A percentile compares a stretch with the other conserved stretches of the same genome.
Evolutionary conservation across 129 eudicot genomes (phyloP).

Genomic region (Oenanthe sinensis): DNA sequence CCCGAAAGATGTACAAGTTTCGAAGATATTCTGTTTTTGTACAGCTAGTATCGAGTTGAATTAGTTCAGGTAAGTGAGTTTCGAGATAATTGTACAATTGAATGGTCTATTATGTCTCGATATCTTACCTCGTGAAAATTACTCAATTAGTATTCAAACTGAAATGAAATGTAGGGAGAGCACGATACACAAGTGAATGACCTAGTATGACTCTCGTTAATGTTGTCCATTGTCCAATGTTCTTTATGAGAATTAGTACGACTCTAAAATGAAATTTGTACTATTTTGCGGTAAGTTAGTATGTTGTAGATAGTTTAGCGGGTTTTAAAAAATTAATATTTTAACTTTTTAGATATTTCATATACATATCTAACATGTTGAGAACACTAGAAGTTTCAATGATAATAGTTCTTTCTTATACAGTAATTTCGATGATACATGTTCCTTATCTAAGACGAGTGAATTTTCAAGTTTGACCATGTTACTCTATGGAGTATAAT

Average conservation of each 20-base stretch:
- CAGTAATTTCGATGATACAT: background rate
- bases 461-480: background rate
- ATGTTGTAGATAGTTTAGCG: background rate
- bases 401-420: background rate
- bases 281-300: background rate
- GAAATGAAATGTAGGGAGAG: background rate
- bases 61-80: background rate
- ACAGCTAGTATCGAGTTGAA: background rate
- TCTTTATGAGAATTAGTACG: background rate
- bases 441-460: background rate
- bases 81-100: background rate
- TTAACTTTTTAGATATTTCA: no score
- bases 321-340: background rate
- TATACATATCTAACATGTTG: background rate
- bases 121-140: background rate
- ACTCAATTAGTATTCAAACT: background rate
- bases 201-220: background rate
- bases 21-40: background rate
- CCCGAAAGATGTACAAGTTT: background rate
- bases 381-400: background rate
- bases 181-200: background rate
- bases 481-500: background rate
- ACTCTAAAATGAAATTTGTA: background rate
- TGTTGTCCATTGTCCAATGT: background rate
- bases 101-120: background rate